Percentiles rank a stretch among this genome's conserved stretches.
phyloP scores from a whole-genome alignment of 2,329 filamentous ascomycete genomes.

The Pseudogymnoascus sp. region DNA sequence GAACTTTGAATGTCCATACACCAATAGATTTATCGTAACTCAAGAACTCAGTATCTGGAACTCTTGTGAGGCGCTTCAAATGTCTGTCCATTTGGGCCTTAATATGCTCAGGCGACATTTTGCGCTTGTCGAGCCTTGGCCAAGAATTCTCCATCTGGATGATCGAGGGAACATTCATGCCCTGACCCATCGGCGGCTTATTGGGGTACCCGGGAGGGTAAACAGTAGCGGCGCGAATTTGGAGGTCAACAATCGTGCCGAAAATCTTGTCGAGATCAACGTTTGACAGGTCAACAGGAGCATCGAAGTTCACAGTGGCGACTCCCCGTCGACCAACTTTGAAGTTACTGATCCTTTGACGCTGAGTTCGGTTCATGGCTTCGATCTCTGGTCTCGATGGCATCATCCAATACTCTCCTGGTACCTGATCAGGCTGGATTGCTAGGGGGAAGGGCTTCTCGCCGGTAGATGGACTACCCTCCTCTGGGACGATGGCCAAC shows the following conservation, averaged over 20 bases:
- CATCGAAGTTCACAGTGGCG: slow-evolving; percentile 75
- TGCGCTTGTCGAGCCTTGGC: slow-evolving; percentile 63
- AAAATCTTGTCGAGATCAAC: slow-evolving; percentile 77
- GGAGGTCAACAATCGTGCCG: slow-evolving; percentile 68
- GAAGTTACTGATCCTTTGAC: slow-evolving; percentile 67
- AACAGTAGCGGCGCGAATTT: slow-evolving; percentile 76
- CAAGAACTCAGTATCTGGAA: slow-evolving; percentile 75
- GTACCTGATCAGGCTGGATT: slow-evolving; percentile 28
- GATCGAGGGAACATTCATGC: slow-evolving; percentile 82
- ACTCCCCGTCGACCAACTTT: slow-evolving; percentile 76
- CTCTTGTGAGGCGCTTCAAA: slow-evolving; percentile 70
- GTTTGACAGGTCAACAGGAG: slow-evolving; percentile 73
- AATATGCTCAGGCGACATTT: slow-evolving; percentile 50
- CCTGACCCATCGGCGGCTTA: slow-evolving; percentile 80
- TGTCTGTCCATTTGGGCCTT: slow-evolving; percentile 73
- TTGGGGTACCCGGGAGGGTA: slow-evolving; percentile 56
- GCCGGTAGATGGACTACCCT: slow-evolving; percentile 30
- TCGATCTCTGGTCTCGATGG: slow-evolving; percentile 70
- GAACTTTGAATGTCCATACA: slow-evolving; percentile 86
- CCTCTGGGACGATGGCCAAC: slow-evolving; percentile 71
- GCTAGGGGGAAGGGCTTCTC: slow-evolving; percentile 11
- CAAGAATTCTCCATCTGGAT: slow-evolving; percentile 91
- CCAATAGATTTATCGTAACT: slow-evolving; percentile 74
- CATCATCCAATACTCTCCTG: slow-evolving; percentile 81
- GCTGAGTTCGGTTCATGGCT: slow-evolving; percentile 73